Conservation (phyloP, 2,329 filamentous ascomycete species). For the Diaporthe citrichinensis region DNA sequence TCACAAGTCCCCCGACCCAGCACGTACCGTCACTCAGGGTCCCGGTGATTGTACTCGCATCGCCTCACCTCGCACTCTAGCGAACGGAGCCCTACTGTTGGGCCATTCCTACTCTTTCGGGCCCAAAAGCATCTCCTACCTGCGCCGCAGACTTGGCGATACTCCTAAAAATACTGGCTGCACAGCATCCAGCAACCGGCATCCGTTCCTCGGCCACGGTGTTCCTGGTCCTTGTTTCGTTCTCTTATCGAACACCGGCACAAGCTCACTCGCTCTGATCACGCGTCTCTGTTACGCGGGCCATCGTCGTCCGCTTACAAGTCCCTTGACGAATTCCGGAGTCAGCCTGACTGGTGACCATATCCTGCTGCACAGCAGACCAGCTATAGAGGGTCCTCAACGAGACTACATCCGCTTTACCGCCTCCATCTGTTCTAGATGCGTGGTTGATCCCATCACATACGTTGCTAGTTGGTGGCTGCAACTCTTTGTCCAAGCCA, state of each 20-base stretch:
- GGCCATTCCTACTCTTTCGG: conserved; percentile 10
- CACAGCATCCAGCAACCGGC: conserved; percentile 1
- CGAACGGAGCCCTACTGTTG: background rate
- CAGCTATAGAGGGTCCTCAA: background rate
- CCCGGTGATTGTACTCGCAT: conserved; percentile 1
- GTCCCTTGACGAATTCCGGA: background rate
- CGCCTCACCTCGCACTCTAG: background rate
- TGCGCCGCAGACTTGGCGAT: conserved; percentile 22
- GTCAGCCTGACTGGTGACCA: conserved; percentile 38
- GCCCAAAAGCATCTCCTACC: background rate
- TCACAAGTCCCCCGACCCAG: conserved; percentile 18
- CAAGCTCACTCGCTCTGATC: conserved; percentile 6
- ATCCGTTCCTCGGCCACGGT: background rate
- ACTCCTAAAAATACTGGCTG: conserved; percentile 24
- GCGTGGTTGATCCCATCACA: background rate
- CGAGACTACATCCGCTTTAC: background rate
- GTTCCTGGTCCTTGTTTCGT: conserved; percentile 11
- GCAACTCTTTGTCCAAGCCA: conserved; percentile 1
- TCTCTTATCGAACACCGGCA: background rate
- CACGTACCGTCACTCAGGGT: conserved; percentile 20
- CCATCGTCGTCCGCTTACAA: conserved; percentile 2
- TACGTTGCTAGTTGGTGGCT: background rate
- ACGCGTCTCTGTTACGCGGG: background rate
- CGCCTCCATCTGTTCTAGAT: background rate
- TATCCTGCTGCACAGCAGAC: conserved; percentile 1